These are phyloP conservation scores for Gossypium lobatum DNA, from an alignment of 441 rosid species.

Conservation along the genomic window DNA sequence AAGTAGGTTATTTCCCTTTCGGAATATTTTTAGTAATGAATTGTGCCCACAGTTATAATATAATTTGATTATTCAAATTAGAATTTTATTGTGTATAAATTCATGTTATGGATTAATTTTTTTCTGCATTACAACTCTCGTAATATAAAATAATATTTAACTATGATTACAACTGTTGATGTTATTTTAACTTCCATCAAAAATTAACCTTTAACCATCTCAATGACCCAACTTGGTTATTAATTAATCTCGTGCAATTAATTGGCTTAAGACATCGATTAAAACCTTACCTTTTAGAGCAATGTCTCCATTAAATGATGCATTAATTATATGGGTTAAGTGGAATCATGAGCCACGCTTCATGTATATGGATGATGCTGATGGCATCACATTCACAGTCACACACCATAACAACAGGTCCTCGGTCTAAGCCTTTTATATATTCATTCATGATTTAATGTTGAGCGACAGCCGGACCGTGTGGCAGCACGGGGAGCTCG, in stretches of 20 bases:
- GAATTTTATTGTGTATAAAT: no score
- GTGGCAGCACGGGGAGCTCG: constrained; percentile 19
- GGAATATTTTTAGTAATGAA: neutral
- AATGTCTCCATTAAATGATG: constrained; percentile 4
- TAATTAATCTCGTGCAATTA: neutral
- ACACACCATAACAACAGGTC: neutral
- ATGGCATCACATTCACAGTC: neutral
- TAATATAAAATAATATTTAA: no score
- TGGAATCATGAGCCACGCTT: neutral
- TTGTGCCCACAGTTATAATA: no score
- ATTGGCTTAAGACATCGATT: neutral
- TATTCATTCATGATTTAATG: neutral
- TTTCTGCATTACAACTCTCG: no score
- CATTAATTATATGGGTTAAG: neutral
- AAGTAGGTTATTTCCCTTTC: neutral
- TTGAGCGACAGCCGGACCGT: constrained; percentile 10
- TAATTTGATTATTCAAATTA: no score
- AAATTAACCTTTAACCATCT: neutral
- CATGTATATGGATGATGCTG: neutral
- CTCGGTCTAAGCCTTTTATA: neutral
- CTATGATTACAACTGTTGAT: no score
- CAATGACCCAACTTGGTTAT: neutral
- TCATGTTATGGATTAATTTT: no score
- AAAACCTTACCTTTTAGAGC: neutral
- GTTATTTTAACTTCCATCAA: no score